These are phyloP conservation scores for Neospermospora avenae DNA, from an alignment of 2,329 filamentous ascomycete species.

Conservation along the genomic window DNA sequence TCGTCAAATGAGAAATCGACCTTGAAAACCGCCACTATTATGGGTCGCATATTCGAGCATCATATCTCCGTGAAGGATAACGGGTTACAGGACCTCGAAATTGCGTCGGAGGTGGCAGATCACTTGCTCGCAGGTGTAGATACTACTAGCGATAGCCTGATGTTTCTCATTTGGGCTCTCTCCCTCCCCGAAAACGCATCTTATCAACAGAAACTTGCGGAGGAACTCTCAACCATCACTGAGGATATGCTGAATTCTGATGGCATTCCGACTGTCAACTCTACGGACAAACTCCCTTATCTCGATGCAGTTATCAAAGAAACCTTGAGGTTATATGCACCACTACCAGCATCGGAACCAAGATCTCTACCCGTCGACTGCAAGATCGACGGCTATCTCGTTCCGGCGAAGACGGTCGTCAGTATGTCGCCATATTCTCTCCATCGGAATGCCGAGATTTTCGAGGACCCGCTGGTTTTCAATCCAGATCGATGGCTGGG, in stretches of 20 bases:
- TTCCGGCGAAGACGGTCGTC: slow-evolving; percentile 49
- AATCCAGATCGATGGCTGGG: slow-evolving; percentile 50
- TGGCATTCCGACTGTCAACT: slow-evolving; percentile 37
- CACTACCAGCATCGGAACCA: slow-evolving; percentile 50
- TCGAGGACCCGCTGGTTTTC: slow-evolving; percentile 46
- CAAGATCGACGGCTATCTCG: slow-evolving; percentile 36
- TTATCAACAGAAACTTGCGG: slow-evolving; percentile 44
- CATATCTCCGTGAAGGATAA: slow-evolving; percentile 30
- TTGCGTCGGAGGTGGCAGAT: slow-evolving; percentile 51
- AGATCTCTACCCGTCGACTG: slow-evolving; percentile 39
- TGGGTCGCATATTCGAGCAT: slow-evolving; percentile 39
- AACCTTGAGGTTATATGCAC: slow-evolving; percentile 47
- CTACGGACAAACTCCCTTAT: slow-evolving; percentile 41
- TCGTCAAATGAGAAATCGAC: slow-evolving; percentile 6
- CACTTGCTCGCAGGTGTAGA: slow-evolving; percentile 52
- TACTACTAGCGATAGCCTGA: slow-evolving; percentile 50
- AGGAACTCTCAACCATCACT: slow-evolving; percentile 40
- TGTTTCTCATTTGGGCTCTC: slow-evolving; percentile 49
- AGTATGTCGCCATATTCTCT: slow-evolving; percentile 50
- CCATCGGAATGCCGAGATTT: slow-evolving; percentile 49
- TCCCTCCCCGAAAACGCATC: slow-evolving; percentile 41
- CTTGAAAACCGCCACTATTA: slow-evolving; percentile 35
- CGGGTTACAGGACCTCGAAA: slow-evolving; percentile 42
- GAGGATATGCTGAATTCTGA: slow-evolving; percentile 25
- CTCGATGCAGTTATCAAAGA: slow-evolving; percentile 50